Evolutionary conservation across 2,329 filamentous ascomycete species (phyloP).

Genomic region (Aspergillus niger): DNA sequence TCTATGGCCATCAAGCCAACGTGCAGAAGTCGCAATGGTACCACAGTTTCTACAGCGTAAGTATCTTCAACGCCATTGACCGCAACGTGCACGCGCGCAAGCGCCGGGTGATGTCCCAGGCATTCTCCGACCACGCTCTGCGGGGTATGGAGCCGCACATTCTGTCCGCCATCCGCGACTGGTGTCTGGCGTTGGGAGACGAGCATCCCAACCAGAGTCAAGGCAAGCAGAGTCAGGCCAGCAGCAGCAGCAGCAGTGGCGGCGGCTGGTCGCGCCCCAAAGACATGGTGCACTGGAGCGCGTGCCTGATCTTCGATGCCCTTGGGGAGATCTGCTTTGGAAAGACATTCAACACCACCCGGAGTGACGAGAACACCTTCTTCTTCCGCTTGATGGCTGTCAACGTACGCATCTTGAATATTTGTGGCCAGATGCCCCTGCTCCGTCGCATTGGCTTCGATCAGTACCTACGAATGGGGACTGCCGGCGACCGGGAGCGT

Average conservation of each 20-base stretch:
- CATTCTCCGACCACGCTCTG: conserved; percentile 4
- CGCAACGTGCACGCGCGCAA: neutral
- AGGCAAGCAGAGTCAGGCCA: too few relatives aligned
- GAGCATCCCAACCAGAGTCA: neutral
- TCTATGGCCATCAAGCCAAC: neutral
- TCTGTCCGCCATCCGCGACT: neutral
- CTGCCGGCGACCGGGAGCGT: neutral
- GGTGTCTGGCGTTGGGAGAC: neutral
- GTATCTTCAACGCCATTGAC: conserved; percentile 1
- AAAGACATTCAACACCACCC: neutral
- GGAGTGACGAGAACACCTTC: neutral
- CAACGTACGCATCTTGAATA: neutral
- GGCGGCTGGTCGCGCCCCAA: neutral
- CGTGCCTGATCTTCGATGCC: neutral
- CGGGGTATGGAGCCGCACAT: conserved; percentile 5
- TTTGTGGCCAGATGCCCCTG: neutral
- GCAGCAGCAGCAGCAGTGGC: neutral
- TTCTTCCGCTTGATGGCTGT: neutral
- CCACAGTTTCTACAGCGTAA: neutral
- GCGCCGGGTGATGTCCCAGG: conserved; percentile 2
- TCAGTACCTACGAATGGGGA: neutral
- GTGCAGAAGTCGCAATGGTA: conserved; percentile 1
- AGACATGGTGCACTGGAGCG: neutral
- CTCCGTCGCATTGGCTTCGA: neutral
- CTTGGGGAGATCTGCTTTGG: neutral